A percentile compares a stretch with the other conserved stretches of the same genome.
Conservation (phyloP, 345 rosid genomes). For the Kandelia obovata region DNA sequence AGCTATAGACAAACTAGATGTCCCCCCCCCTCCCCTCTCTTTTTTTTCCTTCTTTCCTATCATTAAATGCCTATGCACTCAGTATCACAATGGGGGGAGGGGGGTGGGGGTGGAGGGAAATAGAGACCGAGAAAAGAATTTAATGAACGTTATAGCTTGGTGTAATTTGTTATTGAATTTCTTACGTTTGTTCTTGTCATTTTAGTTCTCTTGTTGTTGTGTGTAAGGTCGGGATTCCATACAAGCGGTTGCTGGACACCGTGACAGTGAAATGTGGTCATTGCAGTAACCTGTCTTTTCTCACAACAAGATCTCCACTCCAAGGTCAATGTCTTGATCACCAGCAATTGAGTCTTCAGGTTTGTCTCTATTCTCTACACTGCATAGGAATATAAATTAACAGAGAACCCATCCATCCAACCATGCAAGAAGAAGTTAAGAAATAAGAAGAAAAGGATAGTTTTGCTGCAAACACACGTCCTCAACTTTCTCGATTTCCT, state of each 20-base stretch:
- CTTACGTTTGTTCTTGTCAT: background rate
- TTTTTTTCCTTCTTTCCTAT: too few relatives aligned
- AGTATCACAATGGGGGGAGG: too few relatives aligned
- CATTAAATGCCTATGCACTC: too few relatives aligned
- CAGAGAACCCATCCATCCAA: background rate
- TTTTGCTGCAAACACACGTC: too few relatives aligned
- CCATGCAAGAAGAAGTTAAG: too few relatives aligned
- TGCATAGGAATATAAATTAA: background rate
- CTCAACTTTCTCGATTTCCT: too few relatives aligned
- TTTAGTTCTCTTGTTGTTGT: background rate
- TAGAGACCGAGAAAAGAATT: too few relatives aligned
- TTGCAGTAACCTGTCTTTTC: conserved; percentile 89
- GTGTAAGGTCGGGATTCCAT: conserved; percentile 81
- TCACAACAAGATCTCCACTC: conserved; percentile 73
- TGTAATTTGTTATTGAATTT: background rate
- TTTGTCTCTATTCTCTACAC: background rate
- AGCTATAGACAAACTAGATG: background rate
- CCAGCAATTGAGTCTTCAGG: conserved; percentile 66
- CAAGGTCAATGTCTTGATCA: conserved; percentile 67
- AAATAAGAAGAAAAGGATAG: too few relatives aligned
- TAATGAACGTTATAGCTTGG: too few relatives aligned
- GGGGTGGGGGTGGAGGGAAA: too few relatives aligned
- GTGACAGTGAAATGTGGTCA: conserved; percentile 98
- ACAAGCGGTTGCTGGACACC: conserved; percentile 81
- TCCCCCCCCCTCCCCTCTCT: too few relatives aligned